phyloP scores from a whole-genome alignment of 148 eudicot genomes.

The Rhododendron griersonianum region DNA sequence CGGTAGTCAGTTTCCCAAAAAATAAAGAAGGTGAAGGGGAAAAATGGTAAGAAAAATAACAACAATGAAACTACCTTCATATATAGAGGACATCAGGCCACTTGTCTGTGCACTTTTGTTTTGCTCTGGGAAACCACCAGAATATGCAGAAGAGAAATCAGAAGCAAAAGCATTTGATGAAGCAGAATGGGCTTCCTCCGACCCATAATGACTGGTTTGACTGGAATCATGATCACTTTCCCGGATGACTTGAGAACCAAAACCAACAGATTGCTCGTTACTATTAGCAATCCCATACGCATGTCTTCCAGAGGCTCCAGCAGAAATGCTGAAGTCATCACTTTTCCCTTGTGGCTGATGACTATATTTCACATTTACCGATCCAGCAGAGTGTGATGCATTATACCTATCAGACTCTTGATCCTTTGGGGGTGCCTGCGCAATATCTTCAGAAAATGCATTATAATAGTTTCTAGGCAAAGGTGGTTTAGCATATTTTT shows the following conservation, averaged over 20 bases:
- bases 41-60: neutral
- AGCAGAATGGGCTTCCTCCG: conserved; percentile 24
- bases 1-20: neutral
- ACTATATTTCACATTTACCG: conserved; percentile 9
- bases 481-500: conserved; percentile 17
- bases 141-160: conserved; percentile 25
- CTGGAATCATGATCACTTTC: conserved; percentile 20
- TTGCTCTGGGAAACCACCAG: conserved; percentile 19
- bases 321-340: conserved; percentile 22
- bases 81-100: conserved; percentile 17
- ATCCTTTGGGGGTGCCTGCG: conserved; percentile 24
- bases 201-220: conserved; percentile 29
- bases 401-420: conserved; percentile 26
- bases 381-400: conserved; percentile 8
- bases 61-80: conserved; percentile 20
- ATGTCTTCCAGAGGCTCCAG: conserved; percentile 27
- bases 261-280: conserved; percentile 12
- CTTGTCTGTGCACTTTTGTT: conserved; percentile 21
- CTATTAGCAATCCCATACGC: conserved; percentile 20
- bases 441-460: conserved; percentile 26
- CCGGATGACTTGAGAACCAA: conserved; percentile 7
- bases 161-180: conserved; percentile 21
- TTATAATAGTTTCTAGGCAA: conserved; percentile 19
- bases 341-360: conserved; percentile 14
- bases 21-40: neutral